Evolutionary conservation across 2,329 filamentous ascomycete species (phyloP), one percentile per base, ranked within the genome.

Genomic region (Botrytis galanthina): DNA sequence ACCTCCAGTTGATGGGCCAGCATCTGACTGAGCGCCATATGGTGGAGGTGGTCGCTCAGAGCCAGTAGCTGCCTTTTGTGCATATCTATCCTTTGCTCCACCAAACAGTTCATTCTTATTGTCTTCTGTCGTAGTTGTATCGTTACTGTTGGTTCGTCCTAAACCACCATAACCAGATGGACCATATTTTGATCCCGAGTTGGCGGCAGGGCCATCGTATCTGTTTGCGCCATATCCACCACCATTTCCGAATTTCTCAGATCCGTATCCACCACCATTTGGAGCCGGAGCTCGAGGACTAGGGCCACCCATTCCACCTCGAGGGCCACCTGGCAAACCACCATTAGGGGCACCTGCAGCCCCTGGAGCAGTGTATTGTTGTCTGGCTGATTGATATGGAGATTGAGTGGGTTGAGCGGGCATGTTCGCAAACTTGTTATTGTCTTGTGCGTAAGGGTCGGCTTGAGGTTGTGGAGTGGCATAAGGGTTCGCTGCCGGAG

Each of bases 71-170:
- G 75, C 57, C 57, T 77, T 75, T 73, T 81, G 78, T 44, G 75
- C 77, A 71, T 80, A 80, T 76, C 80, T 76, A 35, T 82, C 80
- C 74, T 80, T 81, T n/a, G 80, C 81, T 42, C 78, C 81, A 29
- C 80, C 80, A 60, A 93, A 93, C 6, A 93, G 85, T 42, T 87
- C 89, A 79, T 91, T 88, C 59, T 90, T 86, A 75, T 90, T 87
- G 74, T 82, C 83, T 72, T 90, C 87, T n/a, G 80, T 81, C 3
- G 77, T 78, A 44, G 78, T 77, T 8, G 84, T 83, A 69, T 83
- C 82, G 68, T 80, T 82, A 74, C 83, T 84, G 67, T 84, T 83
- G 46, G 81, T 80, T 67, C 83, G 83, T 63, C 87, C 88, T 73
- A 91, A 82, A 10, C 88, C 88, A 51, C 90, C 89, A 75, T 91